Evolutionary conservation across 306 rosid genomes (phyloP).

Genomic region (Prunus fruticosa): DNA sequence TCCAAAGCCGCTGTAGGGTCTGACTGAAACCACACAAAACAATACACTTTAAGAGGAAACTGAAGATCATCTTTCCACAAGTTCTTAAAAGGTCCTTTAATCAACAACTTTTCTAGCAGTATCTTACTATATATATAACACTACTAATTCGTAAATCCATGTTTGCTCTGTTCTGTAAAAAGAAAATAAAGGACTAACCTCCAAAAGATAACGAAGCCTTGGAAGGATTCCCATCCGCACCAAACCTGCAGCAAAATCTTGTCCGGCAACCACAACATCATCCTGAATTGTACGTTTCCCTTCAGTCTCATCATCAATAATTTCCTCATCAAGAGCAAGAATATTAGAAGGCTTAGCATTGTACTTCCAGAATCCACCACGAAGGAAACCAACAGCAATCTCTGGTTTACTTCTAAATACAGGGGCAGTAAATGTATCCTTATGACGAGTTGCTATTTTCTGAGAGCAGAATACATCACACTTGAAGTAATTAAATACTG

Average conservation of each 20-base stretch:
- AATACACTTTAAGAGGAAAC: slow-evolving; percentile 1
- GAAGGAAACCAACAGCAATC: slow-evolving; percentile 76
- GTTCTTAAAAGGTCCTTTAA: not conserved
- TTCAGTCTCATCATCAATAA: slow-evolving; percentile 54
- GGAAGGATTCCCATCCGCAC: slow-evolving; percentile 92
- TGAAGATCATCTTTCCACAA: not conserved
- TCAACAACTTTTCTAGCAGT: not conserved
- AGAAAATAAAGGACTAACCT: slow-evolving; percentile 47
- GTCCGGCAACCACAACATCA: slow-evolving; percentile 87
- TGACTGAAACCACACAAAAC: slow-evolving; percentile 55
- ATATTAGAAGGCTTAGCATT: slow-evolving; percentile 81
- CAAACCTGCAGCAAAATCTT: slow-evolving; percentile 86
- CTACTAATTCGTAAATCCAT: not conserved
- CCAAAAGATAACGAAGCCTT: slow-evolving; percentile 77
- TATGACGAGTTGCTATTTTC: slow-evolving; percentile 52
- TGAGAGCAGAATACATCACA: slow-evolving; percentile 34
- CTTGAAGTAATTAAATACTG: slow-evolving; percentile 12
- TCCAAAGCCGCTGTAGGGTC: slow-evolving; percentile 66
- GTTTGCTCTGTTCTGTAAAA: too few relatives aligned
- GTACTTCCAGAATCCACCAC: slow-evolving; percentile 94
- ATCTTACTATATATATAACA: not conserved
- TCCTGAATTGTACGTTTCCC: slow-evolving; percentile 85
- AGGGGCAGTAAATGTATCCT: slow-evolving; percentile 79
- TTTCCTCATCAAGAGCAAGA: slow-evolving; percentile 49
- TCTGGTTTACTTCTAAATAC: slow-evolving; percentile 83